Base-by-base conservation (phyloP, 1,284 basidiomycete genomes). In the Fomitopsis palustris region DNA sequence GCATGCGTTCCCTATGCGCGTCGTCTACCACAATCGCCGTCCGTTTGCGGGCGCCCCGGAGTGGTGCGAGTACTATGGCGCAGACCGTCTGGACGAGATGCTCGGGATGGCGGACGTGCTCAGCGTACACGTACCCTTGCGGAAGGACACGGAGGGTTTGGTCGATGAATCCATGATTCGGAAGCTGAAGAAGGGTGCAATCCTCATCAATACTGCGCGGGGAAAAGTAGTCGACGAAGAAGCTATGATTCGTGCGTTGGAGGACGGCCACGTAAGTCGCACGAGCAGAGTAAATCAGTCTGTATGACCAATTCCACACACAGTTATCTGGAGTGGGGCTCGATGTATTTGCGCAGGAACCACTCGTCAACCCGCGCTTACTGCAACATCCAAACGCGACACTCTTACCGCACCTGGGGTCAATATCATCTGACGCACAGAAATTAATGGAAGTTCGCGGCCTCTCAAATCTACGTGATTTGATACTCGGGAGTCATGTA, bases 261-360 rank as follows among this genome's bases (percentile, higher is more conserved):
- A 93, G 69, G 87, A 88, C 64, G 93, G 93, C n/a, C 90, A 92
- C 70, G 90, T 91, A 71, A 65, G 86, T 78, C 42, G 17, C 8
- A 9, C 33, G 9, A 8, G 14, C 14, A n/a, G 7, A 4, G 19
- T 33, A 21, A 5, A 9, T 35, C 21, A 3, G 2, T 35, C n/a
- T 29, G 31, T 35, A 31, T 21, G 6, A n/a, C n/a, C n/a, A n/a
- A n/a, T n/a, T n/a, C n/a, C n/a, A n/a, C n/a, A n/a, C 39, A 60
- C 68, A 95, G 90, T 81, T 95, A 61, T 85, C 82, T 53, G 87
- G 87, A 2, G 91, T 92, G 21, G 95, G 95, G 21, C 78, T 98
- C 25, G 95, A 97, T 65, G 95, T 97, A 27, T 97, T 84, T 77
- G 92, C 93, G 3, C 81, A 94, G 71, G 95, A 97, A 73, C 95